Base-by-base conservation (phyloP, 129 eudicot genomes). In the Pseudognaphalium luteoalbum region DNA sequence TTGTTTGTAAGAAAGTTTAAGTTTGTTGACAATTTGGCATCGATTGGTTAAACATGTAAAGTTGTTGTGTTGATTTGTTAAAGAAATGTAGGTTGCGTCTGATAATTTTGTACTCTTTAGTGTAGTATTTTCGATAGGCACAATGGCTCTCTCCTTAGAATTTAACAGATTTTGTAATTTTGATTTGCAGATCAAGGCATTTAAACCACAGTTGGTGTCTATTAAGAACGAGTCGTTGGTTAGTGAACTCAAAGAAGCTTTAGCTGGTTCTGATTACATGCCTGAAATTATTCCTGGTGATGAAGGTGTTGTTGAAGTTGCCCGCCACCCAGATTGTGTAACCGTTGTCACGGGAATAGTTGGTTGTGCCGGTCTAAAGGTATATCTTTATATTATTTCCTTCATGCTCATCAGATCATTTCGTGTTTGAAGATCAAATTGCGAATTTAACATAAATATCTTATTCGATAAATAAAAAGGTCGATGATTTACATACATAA, bases 361-460 rank as follows among this genome's bases (percentile, higher is more conserved):
- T 72, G 99, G 99, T 68, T 94, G 99, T 78, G 99, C 99, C 50
- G 99, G 99, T 81, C 83, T 94, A 42, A 94, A 94, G 97, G 99
- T 94, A 84, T 57, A 30, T 30, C 5, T 25, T 39, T 60, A n/a
- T 52, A 60, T n/a, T 32, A 29, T 62, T 56, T 68, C 47, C 3
- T 56, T 29, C 15, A 30, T 25, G 12, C 42, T 75, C 71, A 60
- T 30, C 11, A 5, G 8, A 2, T 16, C 25, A 63, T 34, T 62
- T 47, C n/a, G 6, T 47, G n/a, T 47, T 47, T 47, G 54, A 47
- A 1, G 54, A 47, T 3, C 54, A 15, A 47, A 14, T 4, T 47
- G 54, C 1, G 21, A 25, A 66, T 19, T 20, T 63, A 33, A 34
- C 41, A 20, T 34, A 3, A 20, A 47, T 17, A 47, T 47, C 6